Percentiles rank a stretch among this genome's conserved stretches.
These are phyloP conservation scores for Lipomyces kockii DNA, from an alignment of 805 yeast species.

Conservation along the genomic window DNA sequence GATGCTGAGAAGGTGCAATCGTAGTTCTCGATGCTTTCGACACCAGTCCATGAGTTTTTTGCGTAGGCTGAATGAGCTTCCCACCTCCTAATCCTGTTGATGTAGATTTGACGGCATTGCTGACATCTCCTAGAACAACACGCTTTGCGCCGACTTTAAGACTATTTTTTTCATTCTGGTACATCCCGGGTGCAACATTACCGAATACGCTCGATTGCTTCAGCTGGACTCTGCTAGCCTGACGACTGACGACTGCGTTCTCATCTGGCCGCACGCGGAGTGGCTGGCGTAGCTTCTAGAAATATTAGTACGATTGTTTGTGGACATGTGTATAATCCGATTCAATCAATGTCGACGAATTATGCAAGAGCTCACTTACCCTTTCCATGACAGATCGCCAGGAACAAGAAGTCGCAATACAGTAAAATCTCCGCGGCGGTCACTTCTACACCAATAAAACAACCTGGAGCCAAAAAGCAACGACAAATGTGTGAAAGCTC, in stretches of 20 bases:
- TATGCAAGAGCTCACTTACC: constrained; percentile 10
- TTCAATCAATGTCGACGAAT: too few species aligned
- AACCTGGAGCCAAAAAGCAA: background rate
- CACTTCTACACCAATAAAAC: background rate
- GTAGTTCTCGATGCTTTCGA: constrained; percentile 3
- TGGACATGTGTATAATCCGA: background rate
- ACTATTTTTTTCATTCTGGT: constrained; percentile 22
- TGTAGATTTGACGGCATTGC: constrained; percentile 24
- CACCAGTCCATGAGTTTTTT: background rate
- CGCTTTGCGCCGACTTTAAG: constrained; percentile 35
- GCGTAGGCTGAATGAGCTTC: constrained; percentile 26
- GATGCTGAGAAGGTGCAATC: background rate
- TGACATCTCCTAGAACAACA: constrained; percentile 35
- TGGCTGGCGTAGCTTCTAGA: constrained; percentile 20
- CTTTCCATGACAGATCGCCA: constrained; percentile 20
- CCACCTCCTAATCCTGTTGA: constrained; percentile 15
- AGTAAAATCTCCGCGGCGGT: background rate
- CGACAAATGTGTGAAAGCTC: background rate
- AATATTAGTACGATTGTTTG: background rate
- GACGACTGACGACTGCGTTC: constrained; percentile 24
- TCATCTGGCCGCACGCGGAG: constrained; percentile 34
- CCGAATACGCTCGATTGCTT: constrained; percentile 20
- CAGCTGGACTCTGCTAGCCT: constrained; percentile 13
- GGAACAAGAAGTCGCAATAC: background rate
- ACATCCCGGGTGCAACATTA: background rate